A percentile compares a stretch with the other conserved stretches of the same genome.
Evolutionary conservation across 2,329 filamentous ascomycete species (phyloP).

Genomic region (Allantophomopsis cytisporea): DNA sequence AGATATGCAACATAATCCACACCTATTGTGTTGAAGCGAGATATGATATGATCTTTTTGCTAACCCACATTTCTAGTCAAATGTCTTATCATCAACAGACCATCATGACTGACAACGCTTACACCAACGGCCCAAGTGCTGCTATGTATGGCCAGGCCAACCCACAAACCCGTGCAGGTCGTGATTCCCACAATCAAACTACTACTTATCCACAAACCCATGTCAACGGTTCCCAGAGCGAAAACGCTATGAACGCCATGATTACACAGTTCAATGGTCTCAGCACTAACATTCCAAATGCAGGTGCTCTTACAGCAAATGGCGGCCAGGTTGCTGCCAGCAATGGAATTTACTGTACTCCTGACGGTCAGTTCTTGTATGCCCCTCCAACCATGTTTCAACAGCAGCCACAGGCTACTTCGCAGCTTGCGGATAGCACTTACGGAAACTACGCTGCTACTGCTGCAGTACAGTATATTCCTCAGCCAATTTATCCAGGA

Average conservation of each 20-base stretch:
- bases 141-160: constrained; percentile 16
- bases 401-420: constrained; percentile 13
- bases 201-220: constrained; percentile 9
- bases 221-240: constrained; percentile 7
- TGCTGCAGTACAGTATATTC: constrained; percentile 14
- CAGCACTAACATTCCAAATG: constrained; percentile 18
- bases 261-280: constrained; percentile 16
- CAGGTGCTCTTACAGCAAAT: constrained; percentile 11
- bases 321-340: constrained; percentile 16
- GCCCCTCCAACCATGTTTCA: constrained; percentile 15
- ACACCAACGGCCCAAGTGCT: constrained; percentile 11
- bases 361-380: constrained; percentile 19
- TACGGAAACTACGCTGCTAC: constrained; percentile 15
- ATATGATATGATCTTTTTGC: constrained; percentile 1
- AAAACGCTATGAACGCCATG: constrained; percentile 9
- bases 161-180: constrained; percentile 11
- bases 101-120: constrained; percentile 9
- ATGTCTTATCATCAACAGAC: constrained; percentile 21
- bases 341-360: constrained; percentile 17
- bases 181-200: constrained; percentile 14
- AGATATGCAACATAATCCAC: too few species aligned
- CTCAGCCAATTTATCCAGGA: constrained; percentile 17
- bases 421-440: constrained; percentile 13
- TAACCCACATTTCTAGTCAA: constrained; percentile 12
- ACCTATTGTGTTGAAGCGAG: background rate